A percentile compares a stretch with the other conserved stretches of the same genome.
Evolutionary conservation across 2,329 filamentous ascomycete genomes (phyloP).

Genomic region (Colletotrichum somersetense): DNA sequence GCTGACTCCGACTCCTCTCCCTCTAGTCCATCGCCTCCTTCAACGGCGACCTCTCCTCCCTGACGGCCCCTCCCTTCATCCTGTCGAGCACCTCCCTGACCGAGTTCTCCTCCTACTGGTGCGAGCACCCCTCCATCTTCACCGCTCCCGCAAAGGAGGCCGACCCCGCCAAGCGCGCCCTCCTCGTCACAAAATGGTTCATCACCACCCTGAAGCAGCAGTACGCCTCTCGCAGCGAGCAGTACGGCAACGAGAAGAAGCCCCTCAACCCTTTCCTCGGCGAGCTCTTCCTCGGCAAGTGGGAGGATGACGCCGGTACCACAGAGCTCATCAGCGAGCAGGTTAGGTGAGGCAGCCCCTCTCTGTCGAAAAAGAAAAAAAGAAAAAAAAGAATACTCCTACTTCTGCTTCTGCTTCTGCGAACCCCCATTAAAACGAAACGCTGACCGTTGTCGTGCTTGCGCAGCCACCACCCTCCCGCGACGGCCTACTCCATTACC

Average conservation of each 20-base stretch:
- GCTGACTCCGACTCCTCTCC: not conserved
- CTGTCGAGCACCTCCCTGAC: constrained; percentile 82
- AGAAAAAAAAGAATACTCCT: not conserved
- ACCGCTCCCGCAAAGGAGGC: constrained; percentile 84
- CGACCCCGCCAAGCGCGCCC: constrained; percentile 83
- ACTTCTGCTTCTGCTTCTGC: not conserved
- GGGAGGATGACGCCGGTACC: constrained; percentile 84
- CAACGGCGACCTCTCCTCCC: constrained; percentile 83
- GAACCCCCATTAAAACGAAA: no score
- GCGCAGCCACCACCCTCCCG: constrained; percentile 86
- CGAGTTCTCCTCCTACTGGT: constrained; percentile 88
- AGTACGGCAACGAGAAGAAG: constrained; percentile 94
- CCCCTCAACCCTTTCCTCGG: constrained; percentile 96
- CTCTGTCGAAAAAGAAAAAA: no score
- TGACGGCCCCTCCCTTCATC: constrained; percentile 87
- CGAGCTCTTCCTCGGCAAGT: constrained; percentile 92
- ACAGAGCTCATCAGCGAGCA: constrained; percentile 94
- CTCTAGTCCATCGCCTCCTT: constrained; percentile 80
- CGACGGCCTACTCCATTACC: constrained; percentile 92
- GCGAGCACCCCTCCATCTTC: constrained; percentile 81
- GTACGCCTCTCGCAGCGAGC: constrained; percentile 79
- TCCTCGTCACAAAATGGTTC: constrained; percentile 97
- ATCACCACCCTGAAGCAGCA: constrained; percentile 92
- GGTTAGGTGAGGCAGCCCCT: constrained; percentile 71
- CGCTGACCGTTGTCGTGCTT: not conserved